phyloP scores from a whole-genome alignment of 139 green algal species.

The Dunaliella sp. region DNA sequence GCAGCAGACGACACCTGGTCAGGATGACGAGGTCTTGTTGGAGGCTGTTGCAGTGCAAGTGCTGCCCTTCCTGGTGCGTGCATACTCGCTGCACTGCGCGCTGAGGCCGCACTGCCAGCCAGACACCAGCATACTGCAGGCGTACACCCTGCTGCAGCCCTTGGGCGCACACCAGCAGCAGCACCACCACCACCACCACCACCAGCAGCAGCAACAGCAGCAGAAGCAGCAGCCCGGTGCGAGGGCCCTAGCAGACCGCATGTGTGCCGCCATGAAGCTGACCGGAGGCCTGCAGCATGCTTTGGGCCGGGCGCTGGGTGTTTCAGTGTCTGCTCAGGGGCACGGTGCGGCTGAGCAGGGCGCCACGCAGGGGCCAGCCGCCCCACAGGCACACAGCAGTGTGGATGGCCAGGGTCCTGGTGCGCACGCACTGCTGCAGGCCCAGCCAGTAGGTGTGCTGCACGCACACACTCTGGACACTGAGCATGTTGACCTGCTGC shows the following conservation, averaged over 20 bases:
- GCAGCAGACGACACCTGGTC: not conserved
- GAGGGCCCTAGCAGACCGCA: not conserved
- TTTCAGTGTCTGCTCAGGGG: too few relatives aligned
- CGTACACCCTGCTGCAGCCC: not conserved
- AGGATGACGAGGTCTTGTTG: not conserved
- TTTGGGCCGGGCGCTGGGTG: not conserved
- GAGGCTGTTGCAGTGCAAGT: not conserved
- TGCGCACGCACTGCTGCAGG: not conserved
- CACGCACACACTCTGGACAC: too few relatives aligned
- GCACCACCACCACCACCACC: not conserved
- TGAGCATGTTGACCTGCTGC: too few relatives aligned
- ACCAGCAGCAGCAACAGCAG: not conserved
- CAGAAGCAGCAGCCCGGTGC: not conserved
- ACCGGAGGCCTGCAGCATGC: not conserved
- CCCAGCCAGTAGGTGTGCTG: not conserved
- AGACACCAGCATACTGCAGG: not conserved
- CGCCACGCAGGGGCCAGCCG: not conserved
- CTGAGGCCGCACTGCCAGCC: not conserved
- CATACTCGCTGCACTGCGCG: conserved; percentile 23
- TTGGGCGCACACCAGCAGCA: not conserved
- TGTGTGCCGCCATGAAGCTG: conserved; percentile 3
- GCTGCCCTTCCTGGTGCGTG: conserved; percentile 30
- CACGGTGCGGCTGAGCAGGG: too few relatives aligned
- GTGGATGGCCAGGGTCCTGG: not conserved
- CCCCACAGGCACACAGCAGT: not conserved